Conservation (phyloP, 495 filamentous ascomycete species). For the Bryoglossum gracile region DNA sequence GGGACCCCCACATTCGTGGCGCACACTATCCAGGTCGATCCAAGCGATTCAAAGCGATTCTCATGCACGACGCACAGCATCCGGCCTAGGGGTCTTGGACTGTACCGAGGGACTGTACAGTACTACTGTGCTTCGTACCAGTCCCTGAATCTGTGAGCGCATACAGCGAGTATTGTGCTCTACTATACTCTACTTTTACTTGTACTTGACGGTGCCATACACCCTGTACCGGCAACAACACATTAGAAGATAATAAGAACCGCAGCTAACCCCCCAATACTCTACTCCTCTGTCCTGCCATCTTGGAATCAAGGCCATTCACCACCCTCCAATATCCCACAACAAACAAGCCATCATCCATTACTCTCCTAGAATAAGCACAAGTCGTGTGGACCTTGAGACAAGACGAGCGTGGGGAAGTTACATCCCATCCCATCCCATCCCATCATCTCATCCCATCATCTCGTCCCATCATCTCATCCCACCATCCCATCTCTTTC, state of each 20-base stretch:
- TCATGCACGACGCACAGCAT: slow-evolving; percentile 22
- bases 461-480: no score
- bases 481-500: no score
- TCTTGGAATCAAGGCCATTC: neutral
- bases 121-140: neutral
- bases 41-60: slow-evolving; percentile 3
- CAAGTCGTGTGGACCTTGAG: neutral
- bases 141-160: neutral
- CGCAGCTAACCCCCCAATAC: neutral
- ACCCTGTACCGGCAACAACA: no score
- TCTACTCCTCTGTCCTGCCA: neutral
- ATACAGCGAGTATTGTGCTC: no score
- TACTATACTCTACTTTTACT: no score
- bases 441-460: no score
- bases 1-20: neutral
- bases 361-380: neutral
- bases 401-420: neutral
- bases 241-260: slow-evolving; percentile 8
- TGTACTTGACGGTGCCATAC: no score
- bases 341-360: no score
- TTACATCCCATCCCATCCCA: neutral
- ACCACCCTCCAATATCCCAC: no score
- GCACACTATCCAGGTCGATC: neutral
- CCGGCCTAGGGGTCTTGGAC: slow-evolving; percentile 4
- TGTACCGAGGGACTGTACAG: slow-evolving; percentile 3